These are phyloP conservation scores for Sporobolomyces pararoseus DNA, from an alignment of 768 basidiomycete species.

Conservation along the genomic window DNA sequence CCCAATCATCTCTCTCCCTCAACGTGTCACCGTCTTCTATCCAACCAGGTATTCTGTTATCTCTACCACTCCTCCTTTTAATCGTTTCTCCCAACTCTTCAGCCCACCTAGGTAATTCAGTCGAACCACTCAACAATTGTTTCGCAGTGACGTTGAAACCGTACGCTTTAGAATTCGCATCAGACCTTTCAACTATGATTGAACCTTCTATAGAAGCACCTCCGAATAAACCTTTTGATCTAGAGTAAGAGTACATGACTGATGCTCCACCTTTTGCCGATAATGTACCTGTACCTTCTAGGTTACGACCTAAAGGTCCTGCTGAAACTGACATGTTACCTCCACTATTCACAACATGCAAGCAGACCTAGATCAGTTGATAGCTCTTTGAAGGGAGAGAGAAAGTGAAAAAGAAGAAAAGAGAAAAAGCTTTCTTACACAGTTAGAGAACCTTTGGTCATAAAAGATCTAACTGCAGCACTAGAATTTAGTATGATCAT, in stretches of 20 bases:
- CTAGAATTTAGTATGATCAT: constrained; percentile 73
- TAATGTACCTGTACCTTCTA: constrained; percentile 75
- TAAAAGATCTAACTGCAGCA: constrained; percentile 72
- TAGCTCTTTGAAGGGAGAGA: no score
- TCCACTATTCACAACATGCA: constrained; percentile 27
- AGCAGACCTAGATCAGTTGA: no score
- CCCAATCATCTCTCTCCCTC: not conserved
- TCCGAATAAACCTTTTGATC: constrained; percentile 88
- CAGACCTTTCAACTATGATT: constrained; percentile 87
- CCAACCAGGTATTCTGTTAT: constrained; percentile 9
- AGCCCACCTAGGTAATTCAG: constrained; percentile 77
- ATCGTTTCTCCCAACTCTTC: constrained; percentile 68
- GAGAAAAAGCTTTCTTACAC: constrained; percentile 20
- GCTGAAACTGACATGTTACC: constrained; percentile 55
- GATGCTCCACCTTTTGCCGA: constrained; percentile 82
- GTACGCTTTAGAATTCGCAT: constrained; percentile 84
- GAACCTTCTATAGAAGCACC: constrained; percentile 69
- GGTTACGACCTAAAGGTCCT: constrained; percentile 88
- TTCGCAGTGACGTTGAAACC: constrained; percentile 64
- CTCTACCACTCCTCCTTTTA: constrained; percentile 61
- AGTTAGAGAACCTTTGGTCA: constrained; percentile 81
- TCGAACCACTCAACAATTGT: constrained; percentile 70
- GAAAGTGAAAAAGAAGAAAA: no score
- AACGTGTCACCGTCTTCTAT: constrained; percentile 23
- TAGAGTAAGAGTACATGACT: constrained; percentile 67